Evolutionary conservation across 169 alveolate species (phyloP).

Genomic region (Eimeria necatrix): DNA sequence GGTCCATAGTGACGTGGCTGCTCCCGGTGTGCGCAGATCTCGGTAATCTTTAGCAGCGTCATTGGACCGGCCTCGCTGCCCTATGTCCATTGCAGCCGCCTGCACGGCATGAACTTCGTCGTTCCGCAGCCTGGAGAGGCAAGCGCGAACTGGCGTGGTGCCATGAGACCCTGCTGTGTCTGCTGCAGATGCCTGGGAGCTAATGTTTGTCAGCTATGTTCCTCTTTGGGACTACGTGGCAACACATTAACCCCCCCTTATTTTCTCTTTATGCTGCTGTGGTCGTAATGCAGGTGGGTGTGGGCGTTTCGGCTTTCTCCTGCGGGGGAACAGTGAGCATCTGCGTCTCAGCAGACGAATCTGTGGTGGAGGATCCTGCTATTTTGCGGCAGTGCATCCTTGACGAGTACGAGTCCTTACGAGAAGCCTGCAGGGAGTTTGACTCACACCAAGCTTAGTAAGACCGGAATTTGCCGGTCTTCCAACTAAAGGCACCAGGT

Average conservation of each 20-base stretch:
- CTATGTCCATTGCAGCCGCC: slow-evolving; percentile 70
- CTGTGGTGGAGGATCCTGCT: slow-evolving; percentile 5
- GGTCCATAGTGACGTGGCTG: too few relatives aligned
- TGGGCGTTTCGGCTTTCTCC: slow-evolving; percentile 34
- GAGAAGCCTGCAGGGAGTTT: not conserved
- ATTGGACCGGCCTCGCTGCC: slow-evolving; percentile 78
- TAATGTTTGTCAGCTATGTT: too few relatives aligned
- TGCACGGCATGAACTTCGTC: slow-evolving; percentile 68
- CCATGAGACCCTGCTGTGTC: too few relatives aligned
- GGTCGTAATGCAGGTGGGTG: slow-evolving; percentile 25
- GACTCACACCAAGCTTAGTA: not conserved
- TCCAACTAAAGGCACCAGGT: too few relatives aligned
- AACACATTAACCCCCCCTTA: too few relatives aligned
- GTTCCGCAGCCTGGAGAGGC: slow-evolving; percentile 72
- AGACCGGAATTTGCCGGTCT: too few relatives aligned
- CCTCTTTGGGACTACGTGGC: too few relatives aligned
- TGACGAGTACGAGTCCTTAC: slow-evolving; percentile 1
- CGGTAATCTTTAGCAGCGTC: slow-evolving; percentile 77
- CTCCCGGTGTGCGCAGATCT: slow-evolving; percentile 1
- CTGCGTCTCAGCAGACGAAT: slow-evolving; percentile 41
- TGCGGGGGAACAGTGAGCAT: slow-evolving; percentile 57
- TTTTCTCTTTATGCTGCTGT: not conserved
- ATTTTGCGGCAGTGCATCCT: slow-evolving; percentile 8
- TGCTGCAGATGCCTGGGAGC: too few relatives aligned
- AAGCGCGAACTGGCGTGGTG: not conserved